A percentile compares a stretch with the other conserved stretches of the same genome.
phyloP scores from a whole-genome alignment of 176 grass and related monocot genomes.

The Aegilops umbellulata region DNA sequence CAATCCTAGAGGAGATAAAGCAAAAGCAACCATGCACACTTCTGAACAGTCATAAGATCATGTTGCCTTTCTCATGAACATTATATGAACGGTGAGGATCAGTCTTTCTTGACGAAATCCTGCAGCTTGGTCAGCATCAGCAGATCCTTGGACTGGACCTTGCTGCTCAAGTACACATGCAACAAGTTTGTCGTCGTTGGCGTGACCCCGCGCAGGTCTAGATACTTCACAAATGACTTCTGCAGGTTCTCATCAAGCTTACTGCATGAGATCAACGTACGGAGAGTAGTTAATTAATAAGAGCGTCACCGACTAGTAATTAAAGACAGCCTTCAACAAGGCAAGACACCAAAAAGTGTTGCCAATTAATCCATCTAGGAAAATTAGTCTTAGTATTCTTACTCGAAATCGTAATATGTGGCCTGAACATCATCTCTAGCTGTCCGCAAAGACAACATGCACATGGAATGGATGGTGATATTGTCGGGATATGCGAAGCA shows the following conservation, averaged over 20 bases:
- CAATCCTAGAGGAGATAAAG: too few species aligned
- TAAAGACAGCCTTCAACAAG: not conserved
- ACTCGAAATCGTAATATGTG: too few species aligned
- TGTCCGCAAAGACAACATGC: too few species aligned
- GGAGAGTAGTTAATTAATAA: not conserved
- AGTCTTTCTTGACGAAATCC: conserved; percentile 47
- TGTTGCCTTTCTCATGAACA: not conserved
- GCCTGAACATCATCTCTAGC: too few species aligned
- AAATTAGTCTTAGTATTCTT: too few species aligned
- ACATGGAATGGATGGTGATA: too few species aligned
- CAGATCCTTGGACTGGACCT: too few species aligned
- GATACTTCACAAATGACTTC: conserved; percentile 78
- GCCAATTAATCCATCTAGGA: too few species aligned
- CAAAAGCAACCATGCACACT: not conserved
- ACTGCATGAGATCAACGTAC: conserved; percentile 26
- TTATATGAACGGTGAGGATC: not conserved
- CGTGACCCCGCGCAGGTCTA: conserved; percentile 72
- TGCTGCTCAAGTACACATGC: conserved; percentile 72
- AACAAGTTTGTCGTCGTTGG: conserved; percentile 73
- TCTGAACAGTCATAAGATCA: not conserved
- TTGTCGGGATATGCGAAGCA: too few species aligned
- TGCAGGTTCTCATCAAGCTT: conserved; percentile 86
- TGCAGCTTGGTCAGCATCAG: conserved; percentile 75
- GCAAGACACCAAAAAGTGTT: not conserved
- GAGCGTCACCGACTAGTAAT: not conserved